Percentiles rank a stretch among this genome's conserved stretches.
These are phyloP conservation scores for Gymnopilus junonius DNA, from an alignment of 768 basidiomycete genomes.

Conservation along the genomic window DNA sequence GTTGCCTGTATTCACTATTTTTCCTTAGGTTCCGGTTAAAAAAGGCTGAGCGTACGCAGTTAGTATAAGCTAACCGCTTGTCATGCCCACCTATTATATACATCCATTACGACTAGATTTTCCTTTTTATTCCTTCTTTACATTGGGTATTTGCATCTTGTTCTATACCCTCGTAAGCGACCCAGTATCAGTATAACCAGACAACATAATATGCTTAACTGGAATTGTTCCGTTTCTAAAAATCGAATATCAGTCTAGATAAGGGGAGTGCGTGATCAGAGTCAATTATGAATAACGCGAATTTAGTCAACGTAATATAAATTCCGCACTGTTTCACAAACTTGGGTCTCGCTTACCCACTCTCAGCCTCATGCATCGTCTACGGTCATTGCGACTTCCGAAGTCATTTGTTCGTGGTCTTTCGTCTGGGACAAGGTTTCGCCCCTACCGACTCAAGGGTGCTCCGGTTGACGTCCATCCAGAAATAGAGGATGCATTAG, in stretches of 20 bases:
- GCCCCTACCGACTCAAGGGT: slow-evolving; percentile 20
- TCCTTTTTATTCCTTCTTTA: slow-evolving; percentile 33
- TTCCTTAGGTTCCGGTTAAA: slow-evolving; percentile 51
- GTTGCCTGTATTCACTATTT: slow-evolving; percentile 4
- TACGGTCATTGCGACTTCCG: background rate
- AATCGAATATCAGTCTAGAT: no score
- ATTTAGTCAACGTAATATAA: background rate
- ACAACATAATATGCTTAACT: slow-evolving; percentile 30
- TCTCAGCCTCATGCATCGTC: slow-evolving; percentile 9
- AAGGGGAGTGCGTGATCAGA: no score
- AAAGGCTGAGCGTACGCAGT: slow-evolving; percentile 27
- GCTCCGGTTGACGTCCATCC: slow-evolving; percentile 72
- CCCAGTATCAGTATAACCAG: slow-evolving; percentile 35
- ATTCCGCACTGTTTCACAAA: background rate
- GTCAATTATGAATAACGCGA: no score
- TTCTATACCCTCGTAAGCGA: slow-evolving; percentile 44
- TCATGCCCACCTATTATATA: slow-evolving; percentile 31
- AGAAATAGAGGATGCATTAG: slow-evolving; percentile 84
- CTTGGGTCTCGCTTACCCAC: background rate
- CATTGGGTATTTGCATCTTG: slow-evolving; percentile 41
- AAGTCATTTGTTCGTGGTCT: slow-evolving; percentile 10
- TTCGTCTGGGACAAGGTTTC: slow-evolving; percentile 14
- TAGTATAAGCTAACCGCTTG: slow-evolving; percentile 14
- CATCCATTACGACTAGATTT: slow-evolving; percentile 43
- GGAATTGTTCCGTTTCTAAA: slow-evolving; percentile 3